Evolutionary conservation across 2,329 filamentous ascomycete genomes (phyloP), one percentile per base, ranked within the genome.

Genomic region (Beauveria pseudobassiana): DNA sequence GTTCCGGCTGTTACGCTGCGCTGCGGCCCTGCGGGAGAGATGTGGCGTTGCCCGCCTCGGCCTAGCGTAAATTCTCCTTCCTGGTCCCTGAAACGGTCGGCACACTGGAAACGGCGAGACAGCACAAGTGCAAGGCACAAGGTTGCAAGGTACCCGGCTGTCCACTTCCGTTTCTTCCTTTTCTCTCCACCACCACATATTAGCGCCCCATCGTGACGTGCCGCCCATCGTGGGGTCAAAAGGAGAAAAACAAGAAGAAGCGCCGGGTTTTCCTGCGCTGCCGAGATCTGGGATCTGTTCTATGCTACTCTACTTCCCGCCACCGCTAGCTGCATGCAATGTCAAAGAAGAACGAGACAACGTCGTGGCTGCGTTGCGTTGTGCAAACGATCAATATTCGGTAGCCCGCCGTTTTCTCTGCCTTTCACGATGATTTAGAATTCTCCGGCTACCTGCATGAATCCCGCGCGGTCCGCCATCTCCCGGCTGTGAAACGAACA

Each of bases 171-270:
- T 42, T 34, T 26, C 14, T 34, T 22, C 24, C 40, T 24, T 28
- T 34, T n/a, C 38, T 50, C 49, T 34, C 49, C 49, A 43, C 57
- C 55, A 58, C 22, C 56, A 38, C 50, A 54, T 24, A 12, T 14
- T 24, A 30, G 16, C 50, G 50, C 58, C 42, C 58, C 58, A 61
- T 61, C 58, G 58, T 49, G 58, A 54, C 50, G 40, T 49, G 58
- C 51, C 43, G 50, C 50, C 57, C 58, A 61, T 61, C 58, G 58
- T 61, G 58, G 58, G 58, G 58, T 61, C 50, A 48, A 52, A 49
- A 20, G 14, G 16, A n/a, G 24, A 20, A 34, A 49, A 28, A 49
- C 10, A 26, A 59, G 26, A 24, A 49, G 40, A 40, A 60, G 58
- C 40, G 58, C 58, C 58, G 58, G 42, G 42, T 46, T 42, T 61